Evolutionary conservation across 1,284 basidiomycete genomes (phyloP).

Genomic region (Cutaneotrichosporon cyanovorans): DNA sequence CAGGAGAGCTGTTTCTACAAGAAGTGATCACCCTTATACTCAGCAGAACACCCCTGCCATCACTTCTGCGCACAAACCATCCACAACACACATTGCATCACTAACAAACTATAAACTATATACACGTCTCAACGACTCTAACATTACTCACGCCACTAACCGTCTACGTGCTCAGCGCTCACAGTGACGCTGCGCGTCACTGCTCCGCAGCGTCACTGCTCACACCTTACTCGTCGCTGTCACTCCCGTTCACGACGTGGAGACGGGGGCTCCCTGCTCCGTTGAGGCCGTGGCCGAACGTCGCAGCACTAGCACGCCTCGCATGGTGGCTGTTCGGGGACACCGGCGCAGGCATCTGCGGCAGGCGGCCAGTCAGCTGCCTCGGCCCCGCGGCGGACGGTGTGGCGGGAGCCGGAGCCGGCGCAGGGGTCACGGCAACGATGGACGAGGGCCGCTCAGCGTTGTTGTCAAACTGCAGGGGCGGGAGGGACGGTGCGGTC

Average conservation of each 20-base stretch:
- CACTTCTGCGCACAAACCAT: too few species aligned
- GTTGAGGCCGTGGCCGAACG: not conserved
- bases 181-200: too few species aligned
- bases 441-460: not conserved
- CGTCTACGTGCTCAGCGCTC: too few species aligned
- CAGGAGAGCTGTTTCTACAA: too few species aligned
- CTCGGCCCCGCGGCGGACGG: not conserved
- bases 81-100: too few species aligned
- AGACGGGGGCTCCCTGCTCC: constrained; percentile 2
- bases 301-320: not conserved
- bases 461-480: constrained; percentile 8
- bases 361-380: constrained; percentile 1
- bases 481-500: constrained; percentile 7
- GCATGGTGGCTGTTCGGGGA: not conserved
- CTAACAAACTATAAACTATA: too few species aligned
- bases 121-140: too few species aligned
- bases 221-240: not conserved
- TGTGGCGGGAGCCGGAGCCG: not conserved
- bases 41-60: too few species aligned
- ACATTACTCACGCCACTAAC: too few species aligned
- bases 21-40: too few species aligned
- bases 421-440: not conserved
- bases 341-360: not conserved
- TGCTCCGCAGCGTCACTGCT: too few species aligned
- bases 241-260: constrained; percentile 8